phyloP scores from a whole-genome alignment of 768 basidiomycete genomes.

The Mycena venus region DNA sequence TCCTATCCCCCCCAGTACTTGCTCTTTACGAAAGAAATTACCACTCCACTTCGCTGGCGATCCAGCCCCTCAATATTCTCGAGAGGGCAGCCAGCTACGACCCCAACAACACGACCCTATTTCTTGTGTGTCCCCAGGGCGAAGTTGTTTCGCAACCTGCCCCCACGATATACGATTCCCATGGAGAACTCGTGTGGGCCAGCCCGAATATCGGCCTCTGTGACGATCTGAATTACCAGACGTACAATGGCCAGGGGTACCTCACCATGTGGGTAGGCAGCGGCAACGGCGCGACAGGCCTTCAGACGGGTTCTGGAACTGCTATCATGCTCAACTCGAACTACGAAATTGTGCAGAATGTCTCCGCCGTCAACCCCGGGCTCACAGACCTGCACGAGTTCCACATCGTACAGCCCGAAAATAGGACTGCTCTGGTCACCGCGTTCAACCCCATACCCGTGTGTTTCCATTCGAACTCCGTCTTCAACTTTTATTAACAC shows the following conservation, averaged over 20 bases:
- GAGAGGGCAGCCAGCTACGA: conserved; percentile 5
- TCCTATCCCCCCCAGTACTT: background rate
- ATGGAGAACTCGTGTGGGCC: conserved; percentile 27
- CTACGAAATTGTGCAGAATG: conserved; percentile 13
- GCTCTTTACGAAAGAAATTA: conserved; percentile 13
- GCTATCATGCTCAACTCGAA: conserved; percentile 9
- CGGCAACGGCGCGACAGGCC: background rate
- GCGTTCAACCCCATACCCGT: conserved; percentile 21
- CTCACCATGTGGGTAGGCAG: conserved; percentile 26
- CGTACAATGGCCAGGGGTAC: conserved; percentile 3
- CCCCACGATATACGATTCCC: conserved; percentile 17
- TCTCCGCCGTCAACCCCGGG: conserved; percentile 10
- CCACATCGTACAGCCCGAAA: conserved; percentile 6
- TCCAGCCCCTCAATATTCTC: conserved; percentile 24
- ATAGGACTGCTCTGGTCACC: conserved; percentile 14
- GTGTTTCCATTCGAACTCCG: background rate
- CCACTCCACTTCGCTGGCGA: conserved; percentile 11
- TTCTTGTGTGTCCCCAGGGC: conserved; percentile 7
- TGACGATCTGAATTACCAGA: conserved; percentile 16
- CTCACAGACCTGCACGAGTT: conserved; percentile 22
- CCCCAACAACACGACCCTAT: conserved; percentile 22
- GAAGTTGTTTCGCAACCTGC: background rate
- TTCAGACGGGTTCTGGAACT: conserved; percentile 1
- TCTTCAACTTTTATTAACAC: background rate
- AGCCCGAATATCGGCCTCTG: background rate